Percentiles rank a stretch among this genome's conserved stretches.
Conservation (phyloP, 2,329 filamentous ascomycete genomes). For the Fusarium xyrophilum region DNA sequence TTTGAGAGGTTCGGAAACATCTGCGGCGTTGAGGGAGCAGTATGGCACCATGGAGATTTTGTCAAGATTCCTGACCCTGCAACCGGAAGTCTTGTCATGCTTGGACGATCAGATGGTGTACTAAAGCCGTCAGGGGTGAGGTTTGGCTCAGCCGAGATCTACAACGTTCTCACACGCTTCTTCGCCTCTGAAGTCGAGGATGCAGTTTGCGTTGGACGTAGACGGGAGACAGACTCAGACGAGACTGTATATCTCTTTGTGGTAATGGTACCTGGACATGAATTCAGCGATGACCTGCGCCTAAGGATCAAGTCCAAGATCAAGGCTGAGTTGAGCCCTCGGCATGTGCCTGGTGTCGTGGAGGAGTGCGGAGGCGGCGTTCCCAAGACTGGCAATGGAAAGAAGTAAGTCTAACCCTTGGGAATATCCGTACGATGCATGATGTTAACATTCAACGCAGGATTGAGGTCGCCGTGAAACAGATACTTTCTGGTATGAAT, state of each 20-base stretch:
- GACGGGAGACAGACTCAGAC: constrained; percentile 74
- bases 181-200: constrained; percentile 83
- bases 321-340: constrained; percentile 79
- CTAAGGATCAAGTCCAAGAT: constrained; percentile 71
- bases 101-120: constrained; percentile 90
- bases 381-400: constrained; percentile 91
- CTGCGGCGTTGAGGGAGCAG: constrained; percentile 49
- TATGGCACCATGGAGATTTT: constrained; percentile 98
- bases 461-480: constrained; percentile 95
- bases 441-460: constrained; percentile 49
- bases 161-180: constrained; percentile 87
- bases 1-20: constrained; percentile 77
- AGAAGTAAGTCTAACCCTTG: constrained; percentile 71
- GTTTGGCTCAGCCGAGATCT: constrained; percentile 94
- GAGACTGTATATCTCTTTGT: constrained; percentile 91
- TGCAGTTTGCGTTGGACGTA: constrained; percentile 83
- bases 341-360: constrained; percentile 86
- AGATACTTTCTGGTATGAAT: constrained; percentile 86
- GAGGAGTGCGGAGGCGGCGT: constrained; percentile 82
- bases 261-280: constrained; percentile 69
- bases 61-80: constrained; percentile 69
- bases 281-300: constrained; percentile 67
- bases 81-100: constrained; percentile 85
- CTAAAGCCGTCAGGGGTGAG: constrained; percentile 90
- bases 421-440: not conserved